These are phyloP conservation scores for Candida labiduridarum DNA, from an alignment of 1,139 yeast species.

Conservation along the genomic window DNA sequence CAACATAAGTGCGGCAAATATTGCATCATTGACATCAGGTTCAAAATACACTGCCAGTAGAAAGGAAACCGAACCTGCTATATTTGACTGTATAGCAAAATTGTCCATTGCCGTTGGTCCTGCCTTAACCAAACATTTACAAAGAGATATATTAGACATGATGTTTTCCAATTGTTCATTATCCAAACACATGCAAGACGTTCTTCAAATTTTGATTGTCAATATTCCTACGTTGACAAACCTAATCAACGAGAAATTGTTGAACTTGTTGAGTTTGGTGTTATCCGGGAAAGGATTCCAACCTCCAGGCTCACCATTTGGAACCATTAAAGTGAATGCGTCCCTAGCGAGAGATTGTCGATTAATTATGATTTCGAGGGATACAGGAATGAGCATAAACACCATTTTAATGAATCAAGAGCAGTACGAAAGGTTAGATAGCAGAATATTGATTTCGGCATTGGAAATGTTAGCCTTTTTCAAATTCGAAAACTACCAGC, in stretches of 20 bases:
- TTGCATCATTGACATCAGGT: constrained; percentile 28
- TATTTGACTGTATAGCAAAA: constrained; percentile 87
- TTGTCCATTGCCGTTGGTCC: constrained; percentile 91
- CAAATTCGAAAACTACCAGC: constrained; percentile 71
- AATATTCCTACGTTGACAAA: constrained; percentile 82
- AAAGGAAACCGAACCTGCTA: constrained; percentile 81
- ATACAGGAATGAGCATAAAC: constrained; percentile 51
- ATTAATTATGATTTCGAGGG: constrained; percentile 69
- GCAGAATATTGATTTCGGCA: constrained; percentile 63
- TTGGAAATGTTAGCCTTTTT: constrained; percentile 74
- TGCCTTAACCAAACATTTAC: constrained; percentile 88
- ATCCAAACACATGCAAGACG: constrained; percentile 76
- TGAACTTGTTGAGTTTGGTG: constrained; percentile 75
- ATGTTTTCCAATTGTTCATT: constrained; percentile 78
- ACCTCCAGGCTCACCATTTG: constrained; percentile 88
- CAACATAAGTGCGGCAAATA: constrained; percentile 13
- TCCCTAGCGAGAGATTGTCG: constrained; percentile 76
- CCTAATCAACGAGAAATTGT: constrained; percentile 67
- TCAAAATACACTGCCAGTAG: constrained; percentile 63
- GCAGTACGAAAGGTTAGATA: constrained; percentile 48
- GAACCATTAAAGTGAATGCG: constrained; percentile 62
- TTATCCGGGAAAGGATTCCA: constrained; percentile 80
- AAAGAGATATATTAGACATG: constrained; percentile 77
- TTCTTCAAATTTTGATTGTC: constrained; percentile 65
- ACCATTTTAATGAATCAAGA: constrained; percentile 40